These are phyloP conservation scores for Lactarius hengduanensis DNA, from an alignment of 768 basidiomycete species.

Conservation along the genomic window DNA sequence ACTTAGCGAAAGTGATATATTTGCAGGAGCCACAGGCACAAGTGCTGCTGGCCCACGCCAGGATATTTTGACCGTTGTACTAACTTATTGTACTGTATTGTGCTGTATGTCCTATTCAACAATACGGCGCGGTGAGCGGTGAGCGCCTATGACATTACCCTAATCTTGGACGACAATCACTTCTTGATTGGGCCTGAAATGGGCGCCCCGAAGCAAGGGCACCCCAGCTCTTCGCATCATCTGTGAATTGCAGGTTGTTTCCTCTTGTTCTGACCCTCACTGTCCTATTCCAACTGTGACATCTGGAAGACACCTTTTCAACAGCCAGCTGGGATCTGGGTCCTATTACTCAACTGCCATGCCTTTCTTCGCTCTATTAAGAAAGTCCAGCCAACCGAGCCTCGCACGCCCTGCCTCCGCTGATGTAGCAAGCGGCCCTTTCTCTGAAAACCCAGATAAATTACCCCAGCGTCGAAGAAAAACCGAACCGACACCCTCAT, in stretches of 20 bases:
- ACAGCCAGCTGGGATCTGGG: neutral
- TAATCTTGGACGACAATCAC: too few species aligned
- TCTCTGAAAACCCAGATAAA: neutral
- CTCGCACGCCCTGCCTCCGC: neutral
- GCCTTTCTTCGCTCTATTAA: slow-evolving; percentile 6
- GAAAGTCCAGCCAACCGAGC: neutral
- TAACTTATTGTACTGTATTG: neutral
- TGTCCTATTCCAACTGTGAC: neutral
- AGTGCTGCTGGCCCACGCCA: too few species aligned
- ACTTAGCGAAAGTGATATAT: too few species aligned
- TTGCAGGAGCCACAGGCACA: too few species aligned
- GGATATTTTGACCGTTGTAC: neutral
- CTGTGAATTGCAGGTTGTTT: neutral
- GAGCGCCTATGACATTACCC: too few species aligned
- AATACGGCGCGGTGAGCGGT: too few species aligned
- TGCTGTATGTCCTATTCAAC: neutral
- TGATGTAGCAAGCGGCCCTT: neutral
- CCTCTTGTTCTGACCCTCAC: neutral
- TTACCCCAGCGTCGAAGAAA: neutral
- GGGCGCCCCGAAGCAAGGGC: too few species aligned
- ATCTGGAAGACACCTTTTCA: neutral
- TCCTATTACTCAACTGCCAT: neutral
- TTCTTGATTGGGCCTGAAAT: neutral
- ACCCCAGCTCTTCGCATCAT: neutral
- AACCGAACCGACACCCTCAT: neutral